Conservation (phyloP, 2,329 filamentous ascomycete species). For the Fusarium sp. region DNA sequence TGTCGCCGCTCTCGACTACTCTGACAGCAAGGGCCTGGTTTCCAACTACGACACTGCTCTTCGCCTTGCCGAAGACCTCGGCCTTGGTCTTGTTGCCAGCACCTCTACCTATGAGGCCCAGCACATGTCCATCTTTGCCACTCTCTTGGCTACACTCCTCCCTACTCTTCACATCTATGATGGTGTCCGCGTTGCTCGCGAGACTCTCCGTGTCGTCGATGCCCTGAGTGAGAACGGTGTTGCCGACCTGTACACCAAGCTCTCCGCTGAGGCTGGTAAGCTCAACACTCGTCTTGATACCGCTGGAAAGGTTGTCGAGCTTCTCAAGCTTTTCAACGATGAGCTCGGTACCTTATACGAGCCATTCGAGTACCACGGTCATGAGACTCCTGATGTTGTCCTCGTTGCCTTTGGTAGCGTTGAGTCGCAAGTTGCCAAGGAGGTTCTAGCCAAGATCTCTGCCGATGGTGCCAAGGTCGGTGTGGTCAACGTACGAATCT, state of each 20-base stretch:
- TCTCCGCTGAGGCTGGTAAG: constrained; percentile 71
- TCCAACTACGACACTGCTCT: constrained; percentile 88
- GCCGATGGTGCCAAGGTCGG: constrained; percentile 83
- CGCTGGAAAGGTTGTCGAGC: constrained; percentile 77
- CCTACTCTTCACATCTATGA: constrained; percentile 93
- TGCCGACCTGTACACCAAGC: constrained; percentile 75
- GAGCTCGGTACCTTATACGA: constrained; percentile 95
- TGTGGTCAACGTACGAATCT: constrained; percentile 90
- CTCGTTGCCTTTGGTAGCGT: constrained; percentile 93
- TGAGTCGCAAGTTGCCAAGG: constrained; percentile 86
- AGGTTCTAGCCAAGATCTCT: constrained; percentile 80
- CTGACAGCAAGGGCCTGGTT: constrained; percentile 76
- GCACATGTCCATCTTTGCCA: constrained; percentile 94
- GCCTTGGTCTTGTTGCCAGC: constrained; percentile 86
- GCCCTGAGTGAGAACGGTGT: constrained; percentile 80
- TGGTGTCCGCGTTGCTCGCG: constrained; percentile 83
- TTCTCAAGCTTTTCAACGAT: constrained; percentile 83
- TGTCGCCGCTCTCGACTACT: constrained; percentile 91
- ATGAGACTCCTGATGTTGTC: constrained; percentile 82
- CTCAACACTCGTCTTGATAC: constrained; percentile 78
- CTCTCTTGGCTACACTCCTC: constrained; percentile 79
- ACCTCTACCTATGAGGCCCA: constrained; percentile 91
- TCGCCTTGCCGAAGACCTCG: constrained; percentile 87
- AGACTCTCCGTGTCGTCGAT: constrained; percentile 86
- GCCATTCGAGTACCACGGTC: constrained; percentile 93